Base-by-base conservation (phyloP, 768 basidiomycete species). In the Rubroboletus satanas region DNA sequence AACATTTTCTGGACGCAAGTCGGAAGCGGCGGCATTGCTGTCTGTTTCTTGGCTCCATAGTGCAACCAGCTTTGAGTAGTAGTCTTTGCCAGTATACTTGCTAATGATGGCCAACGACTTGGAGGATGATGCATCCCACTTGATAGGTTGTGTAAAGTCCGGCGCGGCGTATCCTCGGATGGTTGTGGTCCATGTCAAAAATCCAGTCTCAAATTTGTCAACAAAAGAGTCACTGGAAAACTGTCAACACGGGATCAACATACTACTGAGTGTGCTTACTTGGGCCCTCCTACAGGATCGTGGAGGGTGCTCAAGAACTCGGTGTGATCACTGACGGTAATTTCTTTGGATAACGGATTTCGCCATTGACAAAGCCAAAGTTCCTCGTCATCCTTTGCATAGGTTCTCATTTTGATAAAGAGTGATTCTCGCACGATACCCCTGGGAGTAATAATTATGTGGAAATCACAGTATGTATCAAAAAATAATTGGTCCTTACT, bases 11-110 rank as follows among this genome's bases (percentile, higher is more conserved):
- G 75, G 65, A 51, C 89, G 78, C 38, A 90, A 62, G 48, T 88
- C 85, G 7, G 83, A 73, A 43, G 70, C 70, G 11, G 75, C 71
- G 28, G 77, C 67, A 47, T 72, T 78, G 67, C 79, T 83, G 52
- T 77, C 80, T 26, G 88, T 88, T 70, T 96, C 93, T 72, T 95
- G 91, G 31, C 85, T 78, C 84, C 90, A 93, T 10, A 90, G 76
- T 11, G 73, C 67, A 23, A 81, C 75, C 17, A 94, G 70, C 57
- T 82, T 78, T 26, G 74, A 62, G 64, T 88, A 85, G 73, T 87
- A 92, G 2, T 76, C 76, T 45, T 73, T 72, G n/a, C 64, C 62
- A 18, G 84, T 70, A 11, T 74, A 65, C 35, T 77, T 71, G 35
- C 70, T 69, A 56, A 93, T 79, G 14, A 80, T 78, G 23, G 77